phyloP scores from a whole-genome alignment of 805 yeast species.

The Lachancea waltii region DNA sequence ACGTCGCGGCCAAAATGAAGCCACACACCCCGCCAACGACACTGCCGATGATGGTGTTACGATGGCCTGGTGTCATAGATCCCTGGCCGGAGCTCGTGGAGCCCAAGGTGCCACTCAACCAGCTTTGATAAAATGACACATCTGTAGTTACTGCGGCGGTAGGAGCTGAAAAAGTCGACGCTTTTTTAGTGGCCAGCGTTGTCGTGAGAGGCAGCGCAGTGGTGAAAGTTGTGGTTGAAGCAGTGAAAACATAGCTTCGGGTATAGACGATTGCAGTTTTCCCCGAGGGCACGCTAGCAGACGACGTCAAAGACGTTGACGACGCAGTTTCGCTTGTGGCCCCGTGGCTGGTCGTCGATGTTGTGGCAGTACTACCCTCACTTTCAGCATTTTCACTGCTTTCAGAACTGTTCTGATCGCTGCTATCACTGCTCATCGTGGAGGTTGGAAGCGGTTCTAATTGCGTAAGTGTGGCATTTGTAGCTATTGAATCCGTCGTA shows the following conservation, averaged over 20 bases:
- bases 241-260: slow-evolving; percentile 19
- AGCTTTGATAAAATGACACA: slow-evolving; percentile 20
- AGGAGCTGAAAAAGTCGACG: slow-evolving; percentile 19
- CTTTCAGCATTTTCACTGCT: too few species aligned
- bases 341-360: too few species aligned
- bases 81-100: slow-evolving; percentile 1
- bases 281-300: slow-evolving; percentile 5
- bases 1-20: slow-evolving; percentile 13
- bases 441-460: too few species aligned
- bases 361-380: too few species aligned
- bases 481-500: too few species aligned
- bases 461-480: too few species aligned
- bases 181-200: slow-evolving; percentile 11
- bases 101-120: slow-evolving; percentile 19
- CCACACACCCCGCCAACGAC: slow-evolving; percentile 31
- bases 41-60: slow-evolving; percentile 26
- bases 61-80: too few species aligned
- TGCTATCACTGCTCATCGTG: too few species aligned
- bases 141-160: slow-evolving; percentile 19
- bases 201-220: slow-evolving; percentile 17
- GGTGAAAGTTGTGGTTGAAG: slow-evolving; percentile 15
- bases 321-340: too few species aligned
- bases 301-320: background rate
- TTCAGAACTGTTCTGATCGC: too few species aligned
- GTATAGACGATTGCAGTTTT: slow-evolving; percentile 13